Evolutionary conservation across 2,329 filamentous ascomycete genomes (phyloP).

Genomic region (Ramichloridium luteum): DNA sequence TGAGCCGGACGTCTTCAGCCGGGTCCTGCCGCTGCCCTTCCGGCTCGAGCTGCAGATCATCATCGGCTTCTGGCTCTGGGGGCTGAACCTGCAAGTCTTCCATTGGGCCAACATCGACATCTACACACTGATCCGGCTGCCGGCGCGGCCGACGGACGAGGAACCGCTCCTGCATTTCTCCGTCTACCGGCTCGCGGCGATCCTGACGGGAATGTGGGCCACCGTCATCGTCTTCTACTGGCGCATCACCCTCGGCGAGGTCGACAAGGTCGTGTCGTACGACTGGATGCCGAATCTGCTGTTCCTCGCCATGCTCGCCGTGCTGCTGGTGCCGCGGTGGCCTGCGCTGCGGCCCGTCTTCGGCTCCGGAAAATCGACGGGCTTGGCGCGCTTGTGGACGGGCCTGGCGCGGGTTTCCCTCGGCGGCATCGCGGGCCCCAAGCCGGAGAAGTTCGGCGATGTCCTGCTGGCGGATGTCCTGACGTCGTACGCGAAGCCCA

Average conservation of each 20-base stretch:
- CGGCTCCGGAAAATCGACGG: constrained; percentile 41
- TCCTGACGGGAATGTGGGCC: constrained; percentile 59
- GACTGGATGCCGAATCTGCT: constrained; percentile 81
- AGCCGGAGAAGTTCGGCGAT: constrained; percentile 90
- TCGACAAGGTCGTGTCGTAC: constrained; percentile 57
- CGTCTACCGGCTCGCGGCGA: constrained; percentile 71
- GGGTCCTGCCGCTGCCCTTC: constrained; percentile 78
- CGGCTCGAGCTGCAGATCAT: constrained; percentile 77
- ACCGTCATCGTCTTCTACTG: constrained; percentile 73
- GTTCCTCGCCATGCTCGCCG: constrained; percentile 56
- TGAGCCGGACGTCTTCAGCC: constrained; percentile 70
- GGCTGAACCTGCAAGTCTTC: constrained; percentile 79
- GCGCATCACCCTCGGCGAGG: constrained; percentile 58
- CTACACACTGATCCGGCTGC: constrained; percentile 63
- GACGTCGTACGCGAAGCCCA: constrained; percentile 86
- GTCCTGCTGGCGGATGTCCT: constrained; percentile 86
- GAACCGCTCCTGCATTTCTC: constrained; percentile 63
- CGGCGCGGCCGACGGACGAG: constrained; percentile 55
- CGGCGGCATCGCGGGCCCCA: constrained; percentile 72
- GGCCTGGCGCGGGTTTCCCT: constrained; percentile 68
- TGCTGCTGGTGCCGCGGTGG: constrained; percentile 49
- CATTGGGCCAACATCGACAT: constrained; percentile 60
- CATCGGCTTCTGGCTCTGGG: constrained; percentile 90
- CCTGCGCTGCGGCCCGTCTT: constrained; percentile 8
- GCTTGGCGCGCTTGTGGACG: constrained; percentile 54